phyloP scores from a whole-genome alignment of 495 filamentous ascomycete species.

The Penicillium dipodomyicola region DNA sequence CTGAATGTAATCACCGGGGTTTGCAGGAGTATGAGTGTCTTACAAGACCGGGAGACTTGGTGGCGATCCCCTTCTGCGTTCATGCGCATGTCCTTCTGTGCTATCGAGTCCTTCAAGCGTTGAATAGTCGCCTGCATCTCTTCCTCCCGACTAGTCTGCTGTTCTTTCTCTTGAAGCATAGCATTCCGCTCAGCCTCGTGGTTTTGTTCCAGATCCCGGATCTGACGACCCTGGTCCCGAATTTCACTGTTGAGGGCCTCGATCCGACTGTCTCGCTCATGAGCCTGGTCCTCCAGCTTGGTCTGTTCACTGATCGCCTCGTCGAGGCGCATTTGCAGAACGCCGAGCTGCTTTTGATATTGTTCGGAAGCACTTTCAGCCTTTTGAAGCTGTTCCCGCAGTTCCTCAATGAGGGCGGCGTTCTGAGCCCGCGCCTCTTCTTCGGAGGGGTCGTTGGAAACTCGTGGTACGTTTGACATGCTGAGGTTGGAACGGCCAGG shows the following conservation, averaged over 20 bases:
- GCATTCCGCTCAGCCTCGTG: constrained; percentile 86
- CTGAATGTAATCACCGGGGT: neutral
- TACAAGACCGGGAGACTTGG: constrained; percentile 68
- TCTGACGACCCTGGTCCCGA: constrained; percentile 71
- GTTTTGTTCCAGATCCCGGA: constrained; percentile 82
- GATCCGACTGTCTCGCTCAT: constrained; percentile 77
- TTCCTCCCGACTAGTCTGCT: constrained; percentile 76
- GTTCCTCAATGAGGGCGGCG: constrained; percentile 76
- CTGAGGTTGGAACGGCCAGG: constrained; percentile 58
- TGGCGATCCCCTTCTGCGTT: constrained; percentile 63
- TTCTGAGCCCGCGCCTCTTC: constrained; percentile 68
- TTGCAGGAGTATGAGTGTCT: constrained; percentile 26
- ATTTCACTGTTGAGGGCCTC: constrained; percentile 78
- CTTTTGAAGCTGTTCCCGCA: constrained; percentile 75
- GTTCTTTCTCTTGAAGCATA: constrained; percentile 87
- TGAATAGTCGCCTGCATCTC: constrained; percentile 86
- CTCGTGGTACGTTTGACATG: constrained; percentile 54
- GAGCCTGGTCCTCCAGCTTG: constrained; percentile 78
- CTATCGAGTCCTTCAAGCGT: constrained; percentile 81
- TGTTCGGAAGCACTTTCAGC: constrained; percentile 77
- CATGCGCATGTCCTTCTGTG: constrained; percentile 61
- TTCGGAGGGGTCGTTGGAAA: constrained; percentile 56
- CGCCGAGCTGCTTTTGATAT: constrained; percentile 76
- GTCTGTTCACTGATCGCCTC: constrained; percentile 80
- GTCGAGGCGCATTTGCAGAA: constrained; percentile 81